phyloP scores from a whole-genome alignment of 1,139 yeast genomes.

The Sugiyamaella pinicola region DNA sequence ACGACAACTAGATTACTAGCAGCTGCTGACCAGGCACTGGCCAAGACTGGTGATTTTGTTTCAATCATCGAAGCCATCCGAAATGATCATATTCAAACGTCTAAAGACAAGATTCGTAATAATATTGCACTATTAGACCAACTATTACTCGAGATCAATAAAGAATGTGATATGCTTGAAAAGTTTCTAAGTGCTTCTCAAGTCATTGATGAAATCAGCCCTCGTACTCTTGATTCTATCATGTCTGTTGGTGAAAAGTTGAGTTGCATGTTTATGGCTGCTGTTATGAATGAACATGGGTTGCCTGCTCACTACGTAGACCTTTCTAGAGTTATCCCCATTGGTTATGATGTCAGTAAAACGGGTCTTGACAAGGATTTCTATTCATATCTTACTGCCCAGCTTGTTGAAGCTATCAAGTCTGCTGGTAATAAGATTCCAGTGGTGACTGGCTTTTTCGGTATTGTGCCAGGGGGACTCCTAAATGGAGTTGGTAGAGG shows the following conservation, averaged over 20 bases:
- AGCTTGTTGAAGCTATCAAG: constrained; percentile 59
- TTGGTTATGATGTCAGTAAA: constrained; percentile 37
- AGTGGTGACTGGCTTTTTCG: constrained; percentile 93
- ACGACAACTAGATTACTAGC: constrained; percentile 77
- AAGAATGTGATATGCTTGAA: constrained; percentile 67
- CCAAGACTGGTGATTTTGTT: constrained; percentile 43
- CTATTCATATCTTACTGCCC: constrained; percentile 62
- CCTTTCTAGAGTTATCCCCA: constrained; percentile 62
- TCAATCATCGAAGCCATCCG: constrained; percentile 59
- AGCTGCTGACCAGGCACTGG: constrained; percentile 78
- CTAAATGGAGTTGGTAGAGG: constrained; percentile 94
- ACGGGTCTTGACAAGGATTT: constrained; percentile 57
- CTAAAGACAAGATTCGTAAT: constrained; percentile 53
- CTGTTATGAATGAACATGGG: constrained; percentile 79
- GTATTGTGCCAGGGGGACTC: constrained; percentile 91
- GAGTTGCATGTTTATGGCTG: constrained; percentile 85
- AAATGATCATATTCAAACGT: constrained; percentile 77
- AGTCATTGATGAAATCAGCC: constrained; percentile 86
- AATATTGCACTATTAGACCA: constrained; percentile 49
- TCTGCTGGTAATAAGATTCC: constrained; percentile 61
- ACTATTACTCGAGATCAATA: constrained; percentile 58
- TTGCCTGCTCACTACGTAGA: constrained; percentile 77
- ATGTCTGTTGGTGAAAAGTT: constrained; percentile 94
- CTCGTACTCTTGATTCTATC: constrained; percentile 84
- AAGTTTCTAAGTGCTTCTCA: constrained; percentile 82